These are phyloP conservation scores for Suhomyces yuchorum DNA, from an alignment of 1,139 yeast genomes.

Conservation along the genomic window DNA sequence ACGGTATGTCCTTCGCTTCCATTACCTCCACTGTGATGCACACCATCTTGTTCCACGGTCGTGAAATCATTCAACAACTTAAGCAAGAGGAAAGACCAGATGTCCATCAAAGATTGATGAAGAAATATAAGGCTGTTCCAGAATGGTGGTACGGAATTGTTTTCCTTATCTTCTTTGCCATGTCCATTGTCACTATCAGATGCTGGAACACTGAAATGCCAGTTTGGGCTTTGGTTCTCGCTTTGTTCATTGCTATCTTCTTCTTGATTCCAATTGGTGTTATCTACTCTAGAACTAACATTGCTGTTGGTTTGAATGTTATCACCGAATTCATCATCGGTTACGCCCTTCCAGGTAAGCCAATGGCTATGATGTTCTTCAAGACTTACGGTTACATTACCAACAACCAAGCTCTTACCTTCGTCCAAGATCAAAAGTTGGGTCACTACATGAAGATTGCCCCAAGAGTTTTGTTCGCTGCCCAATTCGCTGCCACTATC, in stretches of 20 bases:
- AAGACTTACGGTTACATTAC: conserved; percentile 53
- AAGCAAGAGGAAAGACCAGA: conserved; percentile 52
- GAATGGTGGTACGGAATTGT: conserved; percentile 64
- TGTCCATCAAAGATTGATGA: conserved; percentile 66
- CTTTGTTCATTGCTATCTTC: conserved; percentile 42
- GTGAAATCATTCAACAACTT: conserved; percentile 50
- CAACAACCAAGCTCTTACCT: conserved; percentile 55
- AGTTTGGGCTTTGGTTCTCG: conserved; percentile 40
- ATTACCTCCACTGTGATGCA: conserved; percentile 60
- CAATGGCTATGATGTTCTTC: conserved; percentile 51
- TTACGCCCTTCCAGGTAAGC: conserved; percentile 51
- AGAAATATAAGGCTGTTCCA: conserved; percentile 59
- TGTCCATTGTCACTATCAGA: conserved; percentile 42
- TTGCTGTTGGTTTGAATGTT: conserved; percentile 49
- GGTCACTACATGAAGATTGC: conserved; percentile 57
- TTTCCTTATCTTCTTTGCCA: conserved; percentile 40
- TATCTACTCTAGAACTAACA: conserved; percentile 45
- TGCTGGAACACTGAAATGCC: conserved; percentile 50
- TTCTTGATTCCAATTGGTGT: conserved; percentile 48
- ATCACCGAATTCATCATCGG: conserved; percentile 50
- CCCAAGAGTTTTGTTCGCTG: conserved; percentile 47
- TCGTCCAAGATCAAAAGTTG: conserved; percentile 56
- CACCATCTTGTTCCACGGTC: conserved; percentile 57
- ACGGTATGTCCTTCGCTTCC: conserved; percentile 66
- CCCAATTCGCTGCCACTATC: conserved; percentile 49